A percentile compares a stretch with the other conserved stretches of the same genome.
These are phyloP conservation scores for Aquilaria malaccensis DNA, from an alignment of 345 rosid species.

Conservation along the genomic window DNA sequence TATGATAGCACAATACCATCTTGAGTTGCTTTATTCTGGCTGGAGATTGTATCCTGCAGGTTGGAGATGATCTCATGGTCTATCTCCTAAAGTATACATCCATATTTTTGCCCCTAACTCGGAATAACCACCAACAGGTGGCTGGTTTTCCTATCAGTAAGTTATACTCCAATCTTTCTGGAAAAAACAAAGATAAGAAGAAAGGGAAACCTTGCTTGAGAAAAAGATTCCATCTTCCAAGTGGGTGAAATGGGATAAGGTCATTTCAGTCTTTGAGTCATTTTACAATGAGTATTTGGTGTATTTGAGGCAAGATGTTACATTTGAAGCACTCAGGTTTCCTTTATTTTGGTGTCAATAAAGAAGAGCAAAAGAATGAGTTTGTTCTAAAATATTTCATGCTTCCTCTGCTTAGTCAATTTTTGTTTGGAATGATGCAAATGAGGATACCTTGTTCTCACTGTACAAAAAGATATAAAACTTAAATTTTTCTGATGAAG, in stretches of 20 bases:
- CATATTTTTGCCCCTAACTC: slow-evolving; percentile 47
- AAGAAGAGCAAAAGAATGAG: no score
- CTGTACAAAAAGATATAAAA: no score
- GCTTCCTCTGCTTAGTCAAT: no score
- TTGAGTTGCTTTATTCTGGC: neutral
- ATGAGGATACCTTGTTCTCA: no score
- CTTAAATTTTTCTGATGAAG: no score
- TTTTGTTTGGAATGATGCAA: no score
- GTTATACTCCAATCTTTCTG: slow-evolving; percentile 11
- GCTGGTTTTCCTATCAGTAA: slow-evolving; percentile 42
- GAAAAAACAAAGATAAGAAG: neutral
- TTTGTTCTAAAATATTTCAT: no score
- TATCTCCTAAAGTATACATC: slow-evolving; percentile 54
- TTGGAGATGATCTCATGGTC: slow-evolving; percentile 57
- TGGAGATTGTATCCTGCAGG: slow-evolving; percentile 25
- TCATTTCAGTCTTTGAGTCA: neutral
- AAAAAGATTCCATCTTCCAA: neutral
- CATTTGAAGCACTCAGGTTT: no score
- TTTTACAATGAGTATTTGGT: neutral
- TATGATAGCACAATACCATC: neutral
- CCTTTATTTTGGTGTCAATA: no score
- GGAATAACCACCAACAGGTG: slow-evolving; percentile 56
- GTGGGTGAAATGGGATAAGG: neutral
- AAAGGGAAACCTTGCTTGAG: neutral
- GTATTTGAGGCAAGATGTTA: no score